phyloP scores from a whole-genome alignment of 2,329 filamentous ascomycete genomes.

The Trichoderma aggressivum region DNA sequence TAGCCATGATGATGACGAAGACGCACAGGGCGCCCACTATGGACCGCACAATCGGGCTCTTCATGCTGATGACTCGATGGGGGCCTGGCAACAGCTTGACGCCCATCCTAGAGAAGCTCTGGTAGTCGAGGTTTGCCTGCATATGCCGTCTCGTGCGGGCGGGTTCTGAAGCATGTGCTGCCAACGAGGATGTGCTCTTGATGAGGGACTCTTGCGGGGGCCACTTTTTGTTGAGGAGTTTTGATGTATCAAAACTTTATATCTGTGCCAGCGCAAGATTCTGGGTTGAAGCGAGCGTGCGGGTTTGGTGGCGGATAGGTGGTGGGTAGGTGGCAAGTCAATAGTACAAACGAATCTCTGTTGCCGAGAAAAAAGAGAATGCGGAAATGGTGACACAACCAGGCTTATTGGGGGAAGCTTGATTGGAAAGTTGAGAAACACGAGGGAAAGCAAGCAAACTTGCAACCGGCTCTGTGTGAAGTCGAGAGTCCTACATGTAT shows the following conservation, averaged over 20 bases:
- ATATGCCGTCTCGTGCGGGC: not conserved
- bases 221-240: not conserved
- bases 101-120: constrained; percentile 32
- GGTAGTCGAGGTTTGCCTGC: not conserved
- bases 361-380: not conserved
- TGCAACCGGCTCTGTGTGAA: constrained; percentile 5
- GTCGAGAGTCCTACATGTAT: constrained; percentile 1
- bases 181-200: not conserved
- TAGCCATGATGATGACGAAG: constrained; percentile 40
- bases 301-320: not conserved
- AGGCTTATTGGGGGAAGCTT: not conserved
- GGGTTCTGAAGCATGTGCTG: not conserved
- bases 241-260: not conserved
- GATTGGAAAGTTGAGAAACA: not conserved
- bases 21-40: constrained; percentile 43
- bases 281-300: not conserved
- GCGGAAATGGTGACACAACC: constrained; percentile 10
- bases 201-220: not conserved
- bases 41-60: constrained; percentile 46
- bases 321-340: not conserved
- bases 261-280: not conserved
- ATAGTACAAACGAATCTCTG: not conserved
- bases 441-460: constrained; percentile 5
- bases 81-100: constrained; percentile 36
- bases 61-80: constrained; percentile 45